Percentiles rank a stretch among this genome's conserved stretches.
Conservation (phyloP, 768 basidiomycete species). For the Goffeauzyma gilvescens region DNA sequence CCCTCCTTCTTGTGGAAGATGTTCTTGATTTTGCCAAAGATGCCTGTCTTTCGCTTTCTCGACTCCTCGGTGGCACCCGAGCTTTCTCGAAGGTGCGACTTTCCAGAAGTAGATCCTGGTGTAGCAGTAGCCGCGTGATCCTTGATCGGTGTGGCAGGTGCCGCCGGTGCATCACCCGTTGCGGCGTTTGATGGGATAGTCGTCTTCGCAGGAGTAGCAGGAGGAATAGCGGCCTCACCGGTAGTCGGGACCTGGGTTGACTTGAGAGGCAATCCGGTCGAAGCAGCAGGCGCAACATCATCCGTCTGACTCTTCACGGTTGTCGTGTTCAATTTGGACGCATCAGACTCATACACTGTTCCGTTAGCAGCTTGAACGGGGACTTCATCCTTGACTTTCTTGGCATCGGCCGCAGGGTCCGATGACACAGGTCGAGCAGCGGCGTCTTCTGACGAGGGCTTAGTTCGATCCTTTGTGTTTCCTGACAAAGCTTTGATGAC, state of each 20-base stretch:
- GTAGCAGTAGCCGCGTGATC: slow-evolving; percentile 16
- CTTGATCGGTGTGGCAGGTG: slow-evolving; percentile 9
- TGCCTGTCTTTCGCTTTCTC: slow-evolving; percentile 26
- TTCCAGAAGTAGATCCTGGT: slow-evolving; percentile 13
- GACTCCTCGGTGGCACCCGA: slow-evolving; percentile 16
- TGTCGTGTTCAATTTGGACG: not conserved
- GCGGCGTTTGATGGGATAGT: not conserved
- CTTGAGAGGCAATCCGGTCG: slow-evolving; percentile 2
- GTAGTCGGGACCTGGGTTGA: slow-evolving; percentile 4
- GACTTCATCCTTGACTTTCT: slow-evolving; percentile 20
- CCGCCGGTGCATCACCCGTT: not conserved
- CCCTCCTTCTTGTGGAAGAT: slow-evolving; percentile 9
- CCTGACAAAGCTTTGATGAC: slow-evolving; percentile 22
- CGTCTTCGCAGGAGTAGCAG: slow-evolving; percentile 17
- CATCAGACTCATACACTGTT: too few relatives aligned
- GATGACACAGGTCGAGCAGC: slow-evolving; percentile 15
- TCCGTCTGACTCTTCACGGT: slow-evolving; percentile 4
- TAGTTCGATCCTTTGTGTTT: slow-evolving; percentile 24
- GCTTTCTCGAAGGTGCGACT: slow-evolving; percentile 5
- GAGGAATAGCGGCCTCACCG: slow-evolving; percentile 9
- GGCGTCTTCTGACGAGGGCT: slow-evolving; percentile 10
- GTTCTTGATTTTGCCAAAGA: slow-evolving; percentile 21
- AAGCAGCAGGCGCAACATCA: slow-evolving; percentile 8
- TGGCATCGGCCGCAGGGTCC: slow-evolving; percentile 17
- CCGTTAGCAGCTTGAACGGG: slow-evolving; percentile 14